phyloP scores from a whole-genome alignment of 2,329 filamentous ascomycete genomes.

The Polychaeton citri region DNA sequence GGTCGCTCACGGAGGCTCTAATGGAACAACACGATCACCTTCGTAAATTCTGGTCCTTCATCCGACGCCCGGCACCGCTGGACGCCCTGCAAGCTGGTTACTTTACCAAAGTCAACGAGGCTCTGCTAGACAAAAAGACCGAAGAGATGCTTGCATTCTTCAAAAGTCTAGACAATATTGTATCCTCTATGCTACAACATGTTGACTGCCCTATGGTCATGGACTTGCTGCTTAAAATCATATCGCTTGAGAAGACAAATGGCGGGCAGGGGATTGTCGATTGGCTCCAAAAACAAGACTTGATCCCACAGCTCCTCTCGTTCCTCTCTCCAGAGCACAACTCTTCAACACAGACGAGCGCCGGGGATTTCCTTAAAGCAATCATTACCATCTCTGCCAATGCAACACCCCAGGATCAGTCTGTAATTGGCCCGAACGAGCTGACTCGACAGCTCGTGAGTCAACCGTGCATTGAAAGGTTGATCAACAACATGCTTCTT shows the following conservation, averaged over 20 bases:
- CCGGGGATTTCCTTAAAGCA: constrained; percentile 93
- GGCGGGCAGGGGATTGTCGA: constrained; percentile 87
- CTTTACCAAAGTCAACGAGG: constrained; percentile 97
- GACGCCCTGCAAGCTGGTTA: constrained; percentile 93
- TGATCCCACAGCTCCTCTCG: constrained; percentile 75
- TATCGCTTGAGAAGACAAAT: constrained; percentile 86
- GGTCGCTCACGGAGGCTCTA: constrained; percentile 88
- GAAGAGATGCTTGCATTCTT: constrained; percentile 91
- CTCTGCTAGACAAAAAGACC: constrained; percentile 94
- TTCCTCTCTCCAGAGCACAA: constrained; percentile 76
- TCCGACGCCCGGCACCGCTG: constrained; percentile 70
- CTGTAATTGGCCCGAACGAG: constrained; percentile 97
- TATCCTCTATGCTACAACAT: constrained; percentile 77
- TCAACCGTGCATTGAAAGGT: constrained; percentile 61
- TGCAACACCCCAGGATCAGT: constrained; percentile 92
- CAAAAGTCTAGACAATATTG: constrained; percentile 67
- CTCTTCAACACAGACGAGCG: constrained; percentile 87
- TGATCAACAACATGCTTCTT: constrained; percentile 84
- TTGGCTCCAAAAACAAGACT: constrained; percentile 81
- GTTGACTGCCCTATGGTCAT: constrained; percentile 98
- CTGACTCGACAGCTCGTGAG: constrained; percentile 91
- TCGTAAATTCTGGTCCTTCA: constrained; percentile 79
- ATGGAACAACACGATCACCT: constrained; percentile 72
- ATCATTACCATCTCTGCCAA: constrained; percentile 99
- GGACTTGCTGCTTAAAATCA: constrained; percentile 93